phyloP scores from a whole-genome alignment of 2,329 filamentous ascomycete species.

The Aspergillus fructus region DNA sequence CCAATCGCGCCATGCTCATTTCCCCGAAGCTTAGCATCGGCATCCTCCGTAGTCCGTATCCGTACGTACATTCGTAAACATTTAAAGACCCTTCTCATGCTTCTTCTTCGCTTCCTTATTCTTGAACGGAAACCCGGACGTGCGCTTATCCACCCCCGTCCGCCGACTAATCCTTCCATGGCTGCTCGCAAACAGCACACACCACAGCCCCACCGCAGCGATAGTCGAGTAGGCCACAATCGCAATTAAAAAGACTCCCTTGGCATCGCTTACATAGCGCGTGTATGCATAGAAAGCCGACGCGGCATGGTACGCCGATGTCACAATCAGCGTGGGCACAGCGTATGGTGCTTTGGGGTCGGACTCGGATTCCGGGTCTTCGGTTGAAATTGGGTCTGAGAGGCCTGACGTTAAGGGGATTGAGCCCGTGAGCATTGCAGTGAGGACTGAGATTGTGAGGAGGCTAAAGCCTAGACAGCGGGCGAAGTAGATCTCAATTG shows the following conservation, averaged over 20 bases:
- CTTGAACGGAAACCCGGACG: constrained; percentile 64
- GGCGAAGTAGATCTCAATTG: constrained; percentile 70
- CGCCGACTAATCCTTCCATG: constrained; percentile 59
- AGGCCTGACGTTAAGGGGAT: constrained; percentile 62
- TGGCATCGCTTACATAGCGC: constrained; percentile 58
- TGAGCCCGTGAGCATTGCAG: constrained; percentile 68
- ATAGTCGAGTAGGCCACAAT: constrained; percentile 58
- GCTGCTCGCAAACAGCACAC: constrained; percentile 57
- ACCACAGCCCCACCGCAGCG: constrained; percentile 65
- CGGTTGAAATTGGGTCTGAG: constrained; percentile 40
- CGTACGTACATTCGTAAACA: not conserved
- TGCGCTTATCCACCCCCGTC: constrained; percentile 67
- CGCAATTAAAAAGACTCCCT: constrained; percentile 61
- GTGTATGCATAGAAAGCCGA: constrained; percentile 68
- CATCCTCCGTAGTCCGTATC: not conserved
- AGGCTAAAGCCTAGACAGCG: constrained; percentile 69
- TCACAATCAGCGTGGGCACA: constrained; percentile 64
- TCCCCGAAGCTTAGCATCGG: not conserved
- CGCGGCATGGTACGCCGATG: constrained; percentile 63
- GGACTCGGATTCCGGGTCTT: constrained; percentile 27
- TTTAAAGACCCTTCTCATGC: constrained; percentile 30
- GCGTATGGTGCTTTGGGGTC: constrained; percentile 62
- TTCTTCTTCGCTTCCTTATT: constrained; percentile 60
- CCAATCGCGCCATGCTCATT: not conserved
- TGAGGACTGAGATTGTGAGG: constrained; percentile 62